Evolutionary conservation across 2,329 filamentous ascomycete species (phyloP).

Genomic region (Sporothrix brasiliensis): DNA sequence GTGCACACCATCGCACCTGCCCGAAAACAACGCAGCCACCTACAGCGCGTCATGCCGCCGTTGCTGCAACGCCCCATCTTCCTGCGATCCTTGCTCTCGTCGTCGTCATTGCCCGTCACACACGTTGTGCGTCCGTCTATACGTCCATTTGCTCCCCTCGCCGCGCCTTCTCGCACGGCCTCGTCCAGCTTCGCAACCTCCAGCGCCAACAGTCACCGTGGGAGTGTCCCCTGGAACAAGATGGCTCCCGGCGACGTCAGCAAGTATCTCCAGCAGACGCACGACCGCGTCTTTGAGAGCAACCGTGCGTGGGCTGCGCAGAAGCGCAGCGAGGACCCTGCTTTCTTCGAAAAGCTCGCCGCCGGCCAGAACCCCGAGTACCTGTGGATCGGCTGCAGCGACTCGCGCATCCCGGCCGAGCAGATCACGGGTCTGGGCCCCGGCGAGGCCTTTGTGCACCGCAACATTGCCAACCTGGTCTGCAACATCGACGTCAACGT

Average conservation of each 20-base stretch:
- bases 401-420: conserved; percentile 89
- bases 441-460: conserved; percentile 92
- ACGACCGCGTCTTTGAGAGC: conserved; percentile 69
- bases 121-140: neutral
- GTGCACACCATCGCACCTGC: neutral
- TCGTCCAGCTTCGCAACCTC: neutral
- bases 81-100: conserved; percentile 5
- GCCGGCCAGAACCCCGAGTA: conserved; percentile 71
- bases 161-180: neutral
- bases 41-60: conserved; percentile 11
- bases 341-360: conserved; percentile 66
- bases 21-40: neutral
- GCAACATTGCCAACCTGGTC: conserved; percentile 92
- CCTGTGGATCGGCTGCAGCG: conserved; percentile 88
- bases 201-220: neutral
- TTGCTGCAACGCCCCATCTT: conserved; percentile 7
- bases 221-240: conserved; percentile 13
- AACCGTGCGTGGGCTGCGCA: conserved; percentile 67
- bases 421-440: conserved; percentile 79
- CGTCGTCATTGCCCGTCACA: neutral
- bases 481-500: conserved; percentile 65
- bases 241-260: conserved; percentile 48
- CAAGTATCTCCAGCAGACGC: conserved; percentile 63
- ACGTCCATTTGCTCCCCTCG: neutral
- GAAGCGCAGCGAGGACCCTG: conserved; percentile 61